A percentile compares a stretch with the other conserved stretches of the same genome.
Evolutionary conservation across 345 rosid species (phyloP).

Genomic region (Gossypium longicalyx): DNA sequence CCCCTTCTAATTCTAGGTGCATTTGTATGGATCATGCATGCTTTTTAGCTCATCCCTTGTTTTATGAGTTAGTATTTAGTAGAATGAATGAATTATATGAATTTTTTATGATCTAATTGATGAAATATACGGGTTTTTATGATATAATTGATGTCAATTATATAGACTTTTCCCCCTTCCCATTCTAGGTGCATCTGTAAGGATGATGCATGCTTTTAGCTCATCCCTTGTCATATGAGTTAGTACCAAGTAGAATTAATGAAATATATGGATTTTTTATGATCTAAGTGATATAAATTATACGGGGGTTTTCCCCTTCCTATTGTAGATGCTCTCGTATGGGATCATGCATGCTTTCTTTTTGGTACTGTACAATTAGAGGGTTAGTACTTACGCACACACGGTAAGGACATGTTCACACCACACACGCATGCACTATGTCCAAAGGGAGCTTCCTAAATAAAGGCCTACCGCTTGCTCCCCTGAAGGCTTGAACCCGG

Average conservation of each 20-base stretch:
- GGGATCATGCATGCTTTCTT: background rate
- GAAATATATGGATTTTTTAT: background rate
- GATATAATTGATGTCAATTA: background rate
- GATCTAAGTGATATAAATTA: background rate
- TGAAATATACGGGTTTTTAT: too few species aligned
- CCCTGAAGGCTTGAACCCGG: too few species aligned
- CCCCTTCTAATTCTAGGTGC: background rate
- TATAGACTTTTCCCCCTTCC: background rate
- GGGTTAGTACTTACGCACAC: too few species aligned
- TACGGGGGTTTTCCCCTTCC: background rate
- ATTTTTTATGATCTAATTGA: too few species aligned
- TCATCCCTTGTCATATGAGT: background rate
- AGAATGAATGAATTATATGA: background rate
- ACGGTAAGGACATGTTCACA: too few species aligned
- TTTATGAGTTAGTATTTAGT: background rate
- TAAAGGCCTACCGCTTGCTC: too few species aligned
- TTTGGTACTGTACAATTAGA: too few species aligned
- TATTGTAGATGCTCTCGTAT: background rate
- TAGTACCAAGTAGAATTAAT: background rate
- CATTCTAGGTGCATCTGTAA: background rate
- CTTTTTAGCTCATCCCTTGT: background rate
- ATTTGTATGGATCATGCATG: background rate
- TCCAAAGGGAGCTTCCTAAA: too few species aligned
- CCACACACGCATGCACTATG: too few species aligned
- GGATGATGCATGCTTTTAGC: background rate